phyloP scores from a whole-genome alignment of 208 protist species.

The Acanthamoeba triangularis region DNA sequence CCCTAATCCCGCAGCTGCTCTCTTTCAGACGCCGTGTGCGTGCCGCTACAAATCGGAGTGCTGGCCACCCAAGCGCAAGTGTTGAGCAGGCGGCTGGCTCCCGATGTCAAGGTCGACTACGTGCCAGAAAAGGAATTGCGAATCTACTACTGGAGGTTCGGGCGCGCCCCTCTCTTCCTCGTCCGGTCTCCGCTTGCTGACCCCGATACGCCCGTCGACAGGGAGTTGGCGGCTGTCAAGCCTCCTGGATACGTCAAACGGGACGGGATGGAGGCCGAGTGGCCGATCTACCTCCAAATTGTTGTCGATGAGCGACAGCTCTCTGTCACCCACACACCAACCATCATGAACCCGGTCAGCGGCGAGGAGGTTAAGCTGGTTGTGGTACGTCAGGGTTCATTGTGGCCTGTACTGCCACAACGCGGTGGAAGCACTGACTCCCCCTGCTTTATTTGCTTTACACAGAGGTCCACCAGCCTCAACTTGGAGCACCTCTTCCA shows the following conservation, averaged over 20 bases:
- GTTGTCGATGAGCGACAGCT: slow-evolving; percentile 51
- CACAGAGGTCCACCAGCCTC: slow-evolving; percentile 50
- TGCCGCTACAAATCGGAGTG: slow-evolving; percentile 70
- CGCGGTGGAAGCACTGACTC: neutral
- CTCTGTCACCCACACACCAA: neutral
- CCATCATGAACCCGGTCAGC: slow-evolving; percentile 47
- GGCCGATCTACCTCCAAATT: slow-evolving; percentile 75
- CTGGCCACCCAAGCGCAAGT: slow-evolving; percentile 57
- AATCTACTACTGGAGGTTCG: slow-evolving; percentile 72
- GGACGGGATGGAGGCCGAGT: neutral
- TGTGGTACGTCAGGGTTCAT: slow-evolving; percentile 1
- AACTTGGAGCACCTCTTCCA: slow-evolving; percentile 72
- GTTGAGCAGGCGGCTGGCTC: slow-evolving; percentile 70
- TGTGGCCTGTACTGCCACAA: neutral
- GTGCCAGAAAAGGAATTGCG: slow-evolving; percentile 64
- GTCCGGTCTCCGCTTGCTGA: neutral
- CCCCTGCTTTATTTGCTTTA: neutral
- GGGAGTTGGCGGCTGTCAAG: slow-evolving; percentile 40
- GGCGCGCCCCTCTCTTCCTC: neutral
- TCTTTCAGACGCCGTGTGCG: slow-evolving; percentile 61
- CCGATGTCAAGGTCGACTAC: slow-evolving; percentile 68
- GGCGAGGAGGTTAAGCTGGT: neutral
- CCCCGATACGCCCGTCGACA: neutral
- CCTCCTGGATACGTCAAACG: neutral
- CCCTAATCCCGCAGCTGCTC: too few relatives aligned